Evolutionary conservation across 192 early-diverging fungal species (phyloP).

Genomic region (Backusella tuberculispora): DNA sequence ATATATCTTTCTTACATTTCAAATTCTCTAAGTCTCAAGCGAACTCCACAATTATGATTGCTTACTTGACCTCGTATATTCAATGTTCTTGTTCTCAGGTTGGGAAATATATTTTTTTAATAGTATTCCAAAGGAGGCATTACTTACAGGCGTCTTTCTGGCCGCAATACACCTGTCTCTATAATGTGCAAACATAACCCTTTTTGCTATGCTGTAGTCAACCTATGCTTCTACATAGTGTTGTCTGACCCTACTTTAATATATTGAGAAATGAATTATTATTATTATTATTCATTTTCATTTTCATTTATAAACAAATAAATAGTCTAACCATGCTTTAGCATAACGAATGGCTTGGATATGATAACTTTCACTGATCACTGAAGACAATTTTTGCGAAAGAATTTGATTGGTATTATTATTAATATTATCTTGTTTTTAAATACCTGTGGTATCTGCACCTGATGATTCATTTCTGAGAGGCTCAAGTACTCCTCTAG

Average conservation of each 20-base stretch:
- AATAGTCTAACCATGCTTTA: slow-evolving; percentile 6
- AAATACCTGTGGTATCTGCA: neutral
- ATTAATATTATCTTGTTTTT: neutral
- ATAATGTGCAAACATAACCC: slow-evolving; percentile 53
- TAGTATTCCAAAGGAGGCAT: slow-evolving; percentile 55
- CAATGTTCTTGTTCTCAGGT: slow-evolving; percentile 51
- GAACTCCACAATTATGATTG: slow-evolving; percentile 55
- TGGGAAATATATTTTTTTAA: slow-evolving; percentile 51
- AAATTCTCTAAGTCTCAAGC: neutral
- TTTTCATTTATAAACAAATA: neutral
- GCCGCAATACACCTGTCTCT: slow-evolving; percentile 38
- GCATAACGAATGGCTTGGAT: slow-evolving; percentile 11
- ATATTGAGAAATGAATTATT: too few relatives aligned
- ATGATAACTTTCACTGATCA: neutral
- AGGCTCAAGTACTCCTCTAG: neutral
- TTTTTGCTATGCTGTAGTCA: slow-evolving; percentile 49
- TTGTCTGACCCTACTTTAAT: slow-evolving; percentile 38
- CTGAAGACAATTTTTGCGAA: neutral
- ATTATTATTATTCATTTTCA: neutral
- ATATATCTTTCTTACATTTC: neutral
- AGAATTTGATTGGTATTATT: neutral
- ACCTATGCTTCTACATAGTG: slow-evolving; percentile 46
- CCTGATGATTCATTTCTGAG: neutral
- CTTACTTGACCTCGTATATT: slow-evolving; percentile 49
- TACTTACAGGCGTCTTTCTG: slow-evolving; percentile 49